These are phyloP conservation scores for Coemansia sp. DNA, from an alignment of 192 early-diverging fungal species.

Conservation along the genomic window DNA sequence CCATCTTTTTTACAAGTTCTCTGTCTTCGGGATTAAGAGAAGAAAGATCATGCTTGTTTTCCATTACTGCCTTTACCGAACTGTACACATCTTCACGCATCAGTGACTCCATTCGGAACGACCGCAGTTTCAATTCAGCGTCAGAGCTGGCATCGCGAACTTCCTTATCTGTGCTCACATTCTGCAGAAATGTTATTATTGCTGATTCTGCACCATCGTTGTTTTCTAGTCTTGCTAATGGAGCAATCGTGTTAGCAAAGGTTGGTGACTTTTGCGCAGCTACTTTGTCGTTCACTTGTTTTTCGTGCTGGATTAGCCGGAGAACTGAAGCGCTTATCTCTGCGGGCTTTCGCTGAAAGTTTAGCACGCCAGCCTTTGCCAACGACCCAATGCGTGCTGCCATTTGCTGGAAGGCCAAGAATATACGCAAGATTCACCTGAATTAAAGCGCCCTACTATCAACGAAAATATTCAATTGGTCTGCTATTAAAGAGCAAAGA, in stretches of 20 bases:
- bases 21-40: constrained; percentile 58
- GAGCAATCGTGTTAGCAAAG: constrained; percentile 36
- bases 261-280: constrained; percentile 29
- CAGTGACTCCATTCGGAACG: constrained; percentile 62
- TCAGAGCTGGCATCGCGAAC: constrained; percentile 67
- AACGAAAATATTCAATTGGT: too few relatives aligned
- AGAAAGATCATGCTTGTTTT: constrained; percentile 29
- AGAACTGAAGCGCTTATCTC: constrained; percentile 13
- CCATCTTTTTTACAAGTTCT: constrained; percentile 61
- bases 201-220: constrained; percentile 15
- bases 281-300: constrained; percentile 24
- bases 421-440: background rate
- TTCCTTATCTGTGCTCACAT: constrained; percentile 55
- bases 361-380: constrained; percentile 21
- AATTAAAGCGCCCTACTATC: background rate
- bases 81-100: constrained; percentile 62
- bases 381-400: constrained; percentile 9
- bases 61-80: constrained; percentile 49
- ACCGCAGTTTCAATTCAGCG: constrained; percentile 57
- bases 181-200: constrained; percentile 33
- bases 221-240: constrained; percentile 38
- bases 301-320: constrained; percentile 15
- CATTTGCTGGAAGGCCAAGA: constrained; percentile 5
- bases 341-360: constrained; percentile 19
- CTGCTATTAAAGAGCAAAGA: too few relatives aligned